Base-by-base conservation (phyloP, 2,329 filamentous ascomycete genomes). In the Penicillium nordicum region DNA sequence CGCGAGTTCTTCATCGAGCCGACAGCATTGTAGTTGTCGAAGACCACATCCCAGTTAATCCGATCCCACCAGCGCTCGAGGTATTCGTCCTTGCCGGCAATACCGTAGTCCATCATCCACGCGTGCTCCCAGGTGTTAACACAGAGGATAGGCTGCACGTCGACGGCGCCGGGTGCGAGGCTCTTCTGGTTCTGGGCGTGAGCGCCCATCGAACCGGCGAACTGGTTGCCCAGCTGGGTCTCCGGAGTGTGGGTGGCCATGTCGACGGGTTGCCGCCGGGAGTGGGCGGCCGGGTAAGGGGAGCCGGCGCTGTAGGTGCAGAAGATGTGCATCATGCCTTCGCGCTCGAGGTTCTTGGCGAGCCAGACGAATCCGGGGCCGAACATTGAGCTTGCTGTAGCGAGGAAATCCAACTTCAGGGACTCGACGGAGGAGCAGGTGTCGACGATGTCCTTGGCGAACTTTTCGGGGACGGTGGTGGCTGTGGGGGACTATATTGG, bases 321-420 rank as follows among this genome's bases (percentile, higher is more conserved):
- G 57, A 99, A 82, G 69, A 99, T 83, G 68, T 87, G 85, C 67
- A 79, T 74, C 51, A 76, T 81, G 32, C 78, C 74, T 25, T 79
- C 70, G 55, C 73, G 71, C 51, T 77, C 76, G 21, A 73, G 69
- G 63, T 72, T 71, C 75, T 85, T 84, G 69, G 97, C 89, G 59
- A 99, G 87, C 94, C 94, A 99, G 71, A 97, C 89, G 77, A 95
- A 97, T 63, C 94, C 94, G 0, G 93, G 92, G 53, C 93, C 94
- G 78, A 99, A 97, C 92, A 97, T 97, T 78, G 86, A 84, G 64
- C 85, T 82, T 57, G 93, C 93, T 40, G 88, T 95, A 62, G 87
- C 80, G 69, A 94, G 76, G 75, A 99, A 86, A 72, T 94, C 89
- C 66, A 82, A 81, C 71, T 86, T 86, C 57, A 99, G 85, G 30